phyloP scores from a whole-genome alignment of 164 flowering plant species.

The Stephania cephalantha region DNA sequence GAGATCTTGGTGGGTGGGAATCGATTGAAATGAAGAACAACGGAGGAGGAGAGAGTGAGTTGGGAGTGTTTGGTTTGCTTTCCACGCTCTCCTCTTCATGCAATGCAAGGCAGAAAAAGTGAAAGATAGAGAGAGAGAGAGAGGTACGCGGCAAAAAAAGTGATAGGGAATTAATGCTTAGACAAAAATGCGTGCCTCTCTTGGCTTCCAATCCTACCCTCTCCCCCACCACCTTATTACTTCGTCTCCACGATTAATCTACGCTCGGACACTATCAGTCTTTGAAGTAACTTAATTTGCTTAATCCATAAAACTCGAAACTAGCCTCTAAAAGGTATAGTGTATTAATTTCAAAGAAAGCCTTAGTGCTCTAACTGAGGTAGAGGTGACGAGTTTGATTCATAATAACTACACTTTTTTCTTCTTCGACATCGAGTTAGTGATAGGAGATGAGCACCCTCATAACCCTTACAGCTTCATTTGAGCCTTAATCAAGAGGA shows the following conservation, averaged over 20 bases:
- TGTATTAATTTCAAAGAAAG: too few relatives aligned
- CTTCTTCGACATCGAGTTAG: too few relatives aligned
- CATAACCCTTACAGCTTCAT: too few relatives aligned
- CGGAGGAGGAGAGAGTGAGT: background rate
- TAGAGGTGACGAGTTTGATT: too few relatives aligned
- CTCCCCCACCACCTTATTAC: too few relatives aligned
- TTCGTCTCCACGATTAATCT: too few relatives aligned
- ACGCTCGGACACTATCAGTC: too few relatives aligned
- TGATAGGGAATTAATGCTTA: constrained; percentile 13
- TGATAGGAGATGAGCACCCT: too few relatives aligned
- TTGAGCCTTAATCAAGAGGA: too few relatives aligned
- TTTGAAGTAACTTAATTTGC: too few relatives aligned
- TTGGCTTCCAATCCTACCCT: background rate
- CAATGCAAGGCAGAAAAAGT: background rate
- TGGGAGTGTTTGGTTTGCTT: constrained; percentile 2
- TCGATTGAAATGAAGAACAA: constrained; percentile 3
- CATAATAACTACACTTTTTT: too few relatives aligned
- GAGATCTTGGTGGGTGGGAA: background rate
- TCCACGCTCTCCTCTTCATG: constrained; percentile 2
- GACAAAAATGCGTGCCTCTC: constrained; percentile 1
- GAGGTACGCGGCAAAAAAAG: constrained; percentile 27
- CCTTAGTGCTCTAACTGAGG: too few relatives aligned
- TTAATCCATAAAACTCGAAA: background rate
- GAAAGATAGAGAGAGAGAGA: background rate
- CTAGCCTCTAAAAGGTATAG: background rate